phyloP scores from a whole-genome alignment of 1,284 basidiomycete genomes.

The Mycosarcoma maydis region DNA sequence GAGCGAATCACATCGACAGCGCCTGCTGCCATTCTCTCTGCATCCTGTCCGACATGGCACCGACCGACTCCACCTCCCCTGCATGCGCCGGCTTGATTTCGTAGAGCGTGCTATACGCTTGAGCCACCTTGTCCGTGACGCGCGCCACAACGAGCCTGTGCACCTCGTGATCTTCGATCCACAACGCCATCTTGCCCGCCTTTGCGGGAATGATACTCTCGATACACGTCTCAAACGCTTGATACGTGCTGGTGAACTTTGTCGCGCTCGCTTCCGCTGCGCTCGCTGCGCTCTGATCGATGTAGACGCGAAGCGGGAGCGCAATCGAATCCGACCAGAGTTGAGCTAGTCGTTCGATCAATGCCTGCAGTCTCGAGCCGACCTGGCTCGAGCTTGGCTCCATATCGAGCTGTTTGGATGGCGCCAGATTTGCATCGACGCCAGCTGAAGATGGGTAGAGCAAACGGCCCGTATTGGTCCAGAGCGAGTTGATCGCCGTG shows the following conservation, averaged over 20 bases:
- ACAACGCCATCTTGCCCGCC: slow-evolving; percentile 18
- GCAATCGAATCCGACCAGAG: slow-evolving; percentile 26
- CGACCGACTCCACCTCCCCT: background rate
- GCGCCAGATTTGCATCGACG: background rate
- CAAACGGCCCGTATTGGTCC: slow-evolving; percentile 40
- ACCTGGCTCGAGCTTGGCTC: slow-evolving; percentile 13
- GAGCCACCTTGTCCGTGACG: slow-evolving; percentile 1
- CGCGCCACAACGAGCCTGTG: slow-evolving; percentile 9
- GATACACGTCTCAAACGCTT: slow-evolving; percentile 40
- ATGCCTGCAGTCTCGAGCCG: background rate
- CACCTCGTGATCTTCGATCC: slow-evolving; percentile 38
- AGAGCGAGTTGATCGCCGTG: slow-evolving; percentile 45
- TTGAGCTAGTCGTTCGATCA: slow-evolving; percentile 10
- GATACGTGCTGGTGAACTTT: slow-evolving; percentile 23
- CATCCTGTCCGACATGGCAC: slow-evolving; percentile 13
- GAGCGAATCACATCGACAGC: background rate
- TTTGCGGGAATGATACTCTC: slow-evolving; percentile 26
- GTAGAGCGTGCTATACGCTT: slow-evolving; percentile 10
- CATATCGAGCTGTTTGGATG: slow-evolving; percentile 16
- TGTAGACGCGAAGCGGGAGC: slow-evolving; percentile 33
- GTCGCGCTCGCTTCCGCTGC: background rate
- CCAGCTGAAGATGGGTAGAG: slow-evolving; percentile 24
- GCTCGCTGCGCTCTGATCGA: slow-evolving; percentile 13
- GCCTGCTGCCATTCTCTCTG: slow-evolving; percentile 7
- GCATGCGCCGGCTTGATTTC: slow-evolving; percentile 4